Evolutionary conservation across 208 protist species (phyloP), one percentile per base, ranked within the genome.

Genomic region (Leptomonas pyrrhocoris): DNA sequence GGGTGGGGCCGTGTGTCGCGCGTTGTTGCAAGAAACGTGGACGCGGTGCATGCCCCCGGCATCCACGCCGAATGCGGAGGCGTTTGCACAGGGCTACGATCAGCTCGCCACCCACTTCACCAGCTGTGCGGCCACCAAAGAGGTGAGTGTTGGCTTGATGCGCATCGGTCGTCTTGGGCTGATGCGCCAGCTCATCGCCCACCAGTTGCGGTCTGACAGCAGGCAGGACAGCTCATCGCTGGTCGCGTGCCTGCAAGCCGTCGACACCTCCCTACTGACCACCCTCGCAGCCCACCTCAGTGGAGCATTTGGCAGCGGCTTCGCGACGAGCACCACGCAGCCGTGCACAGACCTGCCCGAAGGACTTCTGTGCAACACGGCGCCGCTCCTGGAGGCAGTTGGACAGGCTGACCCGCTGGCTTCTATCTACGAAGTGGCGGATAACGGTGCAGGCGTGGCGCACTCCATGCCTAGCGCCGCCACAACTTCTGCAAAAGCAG

Each of bases 251-350:
- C 61, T 97, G 40, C 76, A 82, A 15, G 84, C 88, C 2, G 83
- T 97, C 45, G 98, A 99, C 78, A 75, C 76, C 1, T 82, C 93
- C 6, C 71, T 98, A 4, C 55, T 98, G n/a, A 70, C 72, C n/a
- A 91, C 96, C 34, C 82, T 98, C 25, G 62, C 84, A n/a, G 73
- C 66, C n/a, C 93, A 77, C 50, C 56, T 77, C 34, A 55, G 57
- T 31, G 60, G 34, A 36, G 30, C 57, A 12, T 46, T 67, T 43
- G 18, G 42, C 19, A 7, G 0, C 28, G 13, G 31, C 15, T 21
- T 3, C n/a, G 13, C 16, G 7, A 30, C 48, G 50, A 15, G n/a
- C 53, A 40, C 6, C 30, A 25, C 46, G 21, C 43, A 67, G 61
- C 36, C 57, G 3, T 77, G 72, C 19, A 42, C 48, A 7, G 72